Conservation (phyloP, 805 yeast species). For the Candida schatavii region DNA sequence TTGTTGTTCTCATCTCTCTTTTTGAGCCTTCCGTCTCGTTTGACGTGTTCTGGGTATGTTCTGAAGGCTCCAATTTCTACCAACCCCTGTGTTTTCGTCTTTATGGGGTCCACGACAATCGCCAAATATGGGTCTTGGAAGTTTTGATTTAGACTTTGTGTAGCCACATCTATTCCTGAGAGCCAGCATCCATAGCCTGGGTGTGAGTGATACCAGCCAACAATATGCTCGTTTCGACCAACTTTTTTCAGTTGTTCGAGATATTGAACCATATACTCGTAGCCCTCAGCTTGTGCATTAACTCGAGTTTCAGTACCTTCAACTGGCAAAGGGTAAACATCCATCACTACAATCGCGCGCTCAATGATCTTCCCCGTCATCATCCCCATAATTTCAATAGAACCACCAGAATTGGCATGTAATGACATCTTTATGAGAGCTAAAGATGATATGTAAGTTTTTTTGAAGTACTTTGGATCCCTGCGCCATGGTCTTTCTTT, state of each 20-base stretch:
- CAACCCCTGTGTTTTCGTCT: slow-evolving; percentile 56
- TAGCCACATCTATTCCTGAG: slow-evolving; percentile 87
- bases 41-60: slow-evolving; percentile 49
- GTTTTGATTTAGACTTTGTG: slow-evolving; percentile 80
- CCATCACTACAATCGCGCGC: slow-evolving; percentile 63
- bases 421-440: slow-evolving; percentile 73
- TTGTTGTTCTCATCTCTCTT: slow-evolving; percentile 4
- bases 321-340: slow-evolving; percentile 84
- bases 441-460: slow-evolving; percentile 62
- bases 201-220: slow-evolving; percentile 97
- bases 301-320: slow-evolving; percentile 96
- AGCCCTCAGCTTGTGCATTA: slow-evolving; percentile 90
- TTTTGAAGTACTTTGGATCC: slow-evolving; percentile 59
- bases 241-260: slow-evolving; percentile 52
- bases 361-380: slow-evolving; percentile 70
- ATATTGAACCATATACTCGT: slow-evolving; percentile 91
- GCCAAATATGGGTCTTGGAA: slow-evolving; percentile 93
- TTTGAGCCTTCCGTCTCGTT: slow-evolving; percentile 2
- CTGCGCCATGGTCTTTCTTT: slow-evolving; percentile 50
- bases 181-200: slow-evolving; percentile 98
- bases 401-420: slow-evolving; percentile 82
- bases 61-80: slow-evolving; percentile 89
- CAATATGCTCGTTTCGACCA: slow-evolving; percentile 59
- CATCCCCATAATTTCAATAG: slow-evolving; percentile 95
- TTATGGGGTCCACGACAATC: slow-evolving; percentile 80